These are phyloP conservation scores for Wallacemonas sp. DNA, from an alignment of 208 protist species.

Conservation along the genomic window DNA sequence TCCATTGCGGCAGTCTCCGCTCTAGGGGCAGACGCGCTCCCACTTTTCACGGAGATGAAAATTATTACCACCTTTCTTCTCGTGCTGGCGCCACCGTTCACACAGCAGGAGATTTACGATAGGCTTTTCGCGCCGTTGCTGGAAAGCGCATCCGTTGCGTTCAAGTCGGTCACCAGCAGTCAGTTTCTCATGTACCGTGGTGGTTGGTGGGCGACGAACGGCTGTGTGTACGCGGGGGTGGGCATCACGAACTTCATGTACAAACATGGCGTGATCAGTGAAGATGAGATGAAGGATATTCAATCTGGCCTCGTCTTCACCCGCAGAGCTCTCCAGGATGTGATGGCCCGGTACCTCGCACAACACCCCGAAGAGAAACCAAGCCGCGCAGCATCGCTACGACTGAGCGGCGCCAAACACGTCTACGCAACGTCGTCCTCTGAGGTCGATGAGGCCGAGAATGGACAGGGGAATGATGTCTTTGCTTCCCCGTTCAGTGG, in stretches of 20 bases:
- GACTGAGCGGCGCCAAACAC: background rate
- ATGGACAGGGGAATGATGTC: background rate
- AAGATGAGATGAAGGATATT: slow-evolving; percentile 49
- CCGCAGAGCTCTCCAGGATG: slow-evolving; percentile 43
- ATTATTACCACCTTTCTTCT: slow-evolving; percentile 61
- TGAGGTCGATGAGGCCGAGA: background rate
- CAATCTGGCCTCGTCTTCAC: slow-evolving; percentile 49
- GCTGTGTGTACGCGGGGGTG: slow-evolving; percentile 33
- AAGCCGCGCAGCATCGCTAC: background rate
- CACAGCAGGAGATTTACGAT: slow-evolving; percentile 65
- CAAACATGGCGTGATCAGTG: slow-evolving; percentile 26
- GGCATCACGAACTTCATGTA: slow-evolving; percentile 45
- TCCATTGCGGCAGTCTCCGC: slow-evolving; percentile 40
- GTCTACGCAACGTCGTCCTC: background rate
- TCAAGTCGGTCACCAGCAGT: slow-evolving; percentile 32
- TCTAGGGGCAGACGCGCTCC: slow-evolving; percentile 43
- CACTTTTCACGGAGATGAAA: slow-evolving; percentile 62
- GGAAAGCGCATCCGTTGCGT: slow-evolving; percentile 10
- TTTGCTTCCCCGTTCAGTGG: background rate
- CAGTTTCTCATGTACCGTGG: slow-evolving; percentile 30
- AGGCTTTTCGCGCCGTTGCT: slow-evolving; percentile 44
- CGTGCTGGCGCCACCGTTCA: slow-evolving; percentile 40
- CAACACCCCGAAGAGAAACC: slow-evolving; percentile 18
- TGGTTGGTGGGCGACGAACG: slow-evolving; percentile 31
- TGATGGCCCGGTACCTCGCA: slow-evolving; percentile 4